Conservation (phyloP, 257 asterid genomes). For the Solanum clarkiae region DNA sequence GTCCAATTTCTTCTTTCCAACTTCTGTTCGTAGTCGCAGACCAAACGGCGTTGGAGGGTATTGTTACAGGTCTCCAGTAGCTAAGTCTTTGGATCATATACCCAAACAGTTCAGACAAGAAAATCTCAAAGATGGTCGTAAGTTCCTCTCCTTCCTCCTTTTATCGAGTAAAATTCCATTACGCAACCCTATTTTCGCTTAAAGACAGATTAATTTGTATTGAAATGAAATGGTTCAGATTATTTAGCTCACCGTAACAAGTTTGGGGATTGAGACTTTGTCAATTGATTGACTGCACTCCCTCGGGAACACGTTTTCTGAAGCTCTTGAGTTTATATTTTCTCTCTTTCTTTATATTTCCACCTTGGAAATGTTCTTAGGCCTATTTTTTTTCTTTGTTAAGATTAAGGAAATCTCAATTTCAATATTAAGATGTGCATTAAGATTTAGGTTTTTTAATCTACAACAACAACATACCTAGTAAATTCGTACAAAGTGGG, state of each 20-base stretch:
- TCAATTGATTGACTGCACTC: not conserved
- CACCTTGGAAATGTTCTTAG: not conserved
- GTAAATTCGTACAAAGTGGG: too few species aligned
- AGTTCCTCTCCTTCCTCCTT: not conserved
- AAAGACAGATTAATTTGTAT: not conserved
- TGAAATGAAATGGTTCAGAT: not conserved
- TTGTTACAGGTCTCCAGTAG: constrained; percentile 36
- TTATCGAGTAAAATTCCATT: not conserved
- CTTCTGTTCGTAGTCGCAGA: constrained; percentile 2
- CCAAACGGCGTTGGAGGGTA: constrained; percentile 28
- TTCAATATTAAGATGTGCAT: not conserved
- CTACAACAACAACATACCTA: too few species aligned
- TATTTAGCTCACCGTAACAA: not conserved
- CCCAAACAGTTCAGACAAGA: constrained; percentile 81
- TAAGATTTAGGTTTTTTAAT: too few species aligned
- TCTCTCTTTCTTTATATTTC: not conserved
- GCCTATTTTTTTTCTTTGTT: not conserved
- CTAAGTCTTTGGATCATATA: constrained; percentile 53
- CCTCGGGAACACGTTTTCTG: not conserved
- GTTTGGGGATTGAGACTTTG: not conserved
- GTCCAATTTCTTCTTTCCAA: constrained; percentile 29
- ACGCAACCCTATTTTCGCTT: not conserved
- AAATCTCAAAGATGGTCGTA: constrained; percentile 84
- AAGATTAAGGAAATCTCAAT: not conserved
- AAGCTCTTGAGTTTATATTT: not conserved